These are phyloP conservation scores for Gaeumannomyces sp. DNA, from an alignment of 2,329 filamentous ascomycete species.

Conservation along the genomic window DNA sequence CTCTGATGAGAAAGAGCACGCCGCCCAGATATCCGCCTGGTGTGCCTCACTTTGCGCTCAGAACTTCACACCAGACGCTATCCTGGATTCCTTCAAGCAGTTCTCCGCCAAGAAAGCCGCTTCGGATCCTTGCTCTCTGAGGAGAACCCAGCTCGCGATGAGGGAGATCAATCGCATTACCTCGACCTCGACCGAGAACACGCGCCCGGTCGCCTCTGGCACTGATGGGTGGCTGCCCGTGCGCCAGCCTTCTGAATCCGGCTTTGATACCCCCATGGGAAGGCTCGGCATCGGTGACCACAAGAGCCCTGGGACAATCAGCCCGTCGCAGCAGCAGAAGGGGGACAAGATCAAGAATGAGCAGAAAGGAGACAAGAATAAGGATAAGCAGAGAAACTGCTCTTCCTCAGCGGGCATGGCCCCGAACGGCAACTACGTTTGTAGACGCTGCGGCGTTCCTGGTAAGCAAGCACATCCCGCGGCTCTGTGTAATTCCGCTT, in stretches of 20 bases:
- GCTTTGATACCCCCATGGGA: background rate
- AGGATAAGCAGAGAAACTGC: background rate
- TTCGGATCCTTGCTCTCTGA: slow-evolving; percentile 8
- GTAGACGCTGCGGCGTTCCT: slow-evolving; percentile 25
- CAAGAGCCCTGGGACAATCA: background rate
- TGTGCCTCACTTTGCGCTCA: slow-evolving; percentile 14
- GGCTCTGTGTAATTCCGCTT: background rate
- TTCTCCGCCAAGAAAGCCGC: slow-evolving; percentile 11
- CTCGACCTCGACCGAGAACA: background rate
- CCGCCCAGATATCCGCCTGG: slow-evolving; percentile 15
- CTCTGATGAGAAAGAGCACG: slow-evolving; percentile 11
- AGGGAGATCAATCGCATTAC: background rate
- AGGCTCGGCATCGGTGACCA: background rate
- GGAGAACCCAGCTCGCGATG: background rate
- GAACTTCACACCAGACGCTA: slow-evolving; percentile 13
- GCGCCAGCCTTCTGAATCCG: background rate
- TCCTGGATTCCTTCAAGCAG: slow-evolving; percentile 15
- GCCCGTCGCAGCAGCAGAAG: background rate
- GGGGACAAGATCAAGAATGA: no score
- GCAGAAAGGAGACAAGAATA: no score
- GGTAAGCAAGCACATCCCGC: slow-evolving; percentile 21
- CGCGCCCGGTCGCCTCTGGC: background rate
- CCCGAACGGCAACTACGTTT: slow-evolving; percentile 19
- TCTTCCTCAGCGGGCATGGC: background rate
- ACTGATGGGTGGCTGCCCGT: background rate